Evolutionary conservation across 2,329 filamentous ascomycete genomes (phyloP), one percentile per base, ranked within the genome.

Genomic region (Teratosphaeria zuluensis): DNA sequence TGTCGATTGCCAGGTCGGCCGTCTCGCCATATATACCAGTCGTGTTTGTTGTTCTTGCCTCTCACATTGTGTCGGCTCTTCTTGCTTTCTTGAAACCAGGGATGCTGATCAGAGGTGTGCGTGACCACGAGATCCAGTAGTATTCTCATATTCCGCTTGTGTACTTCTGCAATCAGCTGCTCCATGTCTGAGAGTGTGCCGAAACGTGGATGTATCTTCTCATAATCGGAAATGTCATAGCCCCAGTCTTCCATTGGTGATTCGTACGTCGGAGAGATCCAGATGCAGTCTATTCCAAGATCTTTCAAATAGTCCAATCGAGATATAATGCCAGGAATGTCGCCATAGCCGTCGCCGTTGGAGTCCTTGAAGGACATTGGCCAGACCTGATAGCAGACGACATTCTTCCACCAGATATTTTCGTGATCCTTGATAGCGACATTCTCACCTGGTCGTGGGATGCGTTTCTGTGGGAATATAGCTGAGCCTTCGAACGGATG

Each of bases 231-330:
- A 31, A 80, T 79, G 54, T 81, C 79, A 59, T 81, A 81, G 16
- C 79, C 79, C 76, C 80, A 80, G 56, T 81, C 79, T 6, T 78
- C 74, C 64, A 80, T 78, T 4, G 79, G 78, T 14, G 76, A 79
- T 56, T 79, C 79, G 68, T 78, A 80, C 7, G 78, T 76, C 2
- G 86, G 87, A 54, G 80, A 87, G 0, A 86, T 72, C 86, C 86
- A 89, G 54, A 89, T 75, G 3, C 84, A 78, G 64, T 88, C 81
- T 7, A 86, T 75, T 0, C 85, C 85, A 0, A 88, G 75, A 1
- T 81, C 75, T 54, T 81, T 76, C 54, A 88, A 75, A 66, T 88
- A 85, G 68, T 86, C 83, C 1, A 88, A 72, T 66, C 82, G 81
- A 35, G 78, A 77, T 9, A 80, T 79, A 58, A 87, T 81, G 28